Evolutionary conservation across 2,329 filamentous ascomycete genomes (phyloP), one percentile per base, ranked within the genome.

Genomic region (Fusarium aywerte): DNA sequence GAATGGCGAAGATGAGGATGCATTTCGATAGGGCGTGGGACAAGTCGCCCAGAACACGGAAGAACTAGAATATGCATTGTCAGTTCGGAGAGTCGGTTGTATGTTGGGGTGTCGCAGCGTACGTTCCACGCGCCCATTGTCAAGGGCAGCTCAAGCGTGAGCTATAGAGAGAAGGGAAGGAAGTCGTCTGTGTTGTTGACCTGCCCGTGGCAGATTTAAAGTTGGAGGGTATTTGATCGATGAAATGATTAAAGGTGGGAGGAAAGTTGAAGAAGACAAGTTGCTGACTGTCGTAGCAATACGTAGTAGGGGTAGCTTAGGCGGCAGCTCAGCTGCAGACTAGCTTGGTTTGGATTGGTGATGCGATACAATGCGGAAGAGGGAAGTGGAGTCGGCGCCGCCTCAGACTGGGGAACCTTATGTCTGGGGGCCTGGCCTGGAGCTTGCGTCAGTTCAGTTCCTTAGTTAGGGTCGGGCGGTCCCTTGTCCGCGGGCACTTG

Each of bases 1-100:
- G 93, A 74, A 97, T 97, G 55, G 93, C 89, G 82, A 90, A 92
- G 80, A 97, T 93, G 72, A 97, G 85, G 76, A 97, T 96, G 77
- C 90, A 88, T 85, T 97, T 97, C 58, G 93, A 96, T 47, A 89
- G 83, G 43, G 92, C 87, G 77, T 98, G 95, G 74, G 91, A 92
- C 73, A 95, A 79, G 78, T 98, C 95, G 76, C 88, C 95, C 73
- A 93, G 78, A 74, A 96, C 86, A 74, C 93, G 92, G 80, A 97
- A 88, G 73, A 86, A 67, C 86, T 88, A 31, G 10, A 45, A 11
- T 23, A n/a, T 9, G 13, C n/a, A 31, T 16, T 38, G 54, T 69
- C 27, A 73, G 67, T 47, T 38, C 38, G 16, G 13, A 39, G 27
- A 49, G 20, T 2, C 18, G 40, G 48, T 21, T 15, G 35, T 36